phyloP scores from a whole-genome alignment of 208 protist genomes.

The Acanthamoeba culbertsoni region DNA sequence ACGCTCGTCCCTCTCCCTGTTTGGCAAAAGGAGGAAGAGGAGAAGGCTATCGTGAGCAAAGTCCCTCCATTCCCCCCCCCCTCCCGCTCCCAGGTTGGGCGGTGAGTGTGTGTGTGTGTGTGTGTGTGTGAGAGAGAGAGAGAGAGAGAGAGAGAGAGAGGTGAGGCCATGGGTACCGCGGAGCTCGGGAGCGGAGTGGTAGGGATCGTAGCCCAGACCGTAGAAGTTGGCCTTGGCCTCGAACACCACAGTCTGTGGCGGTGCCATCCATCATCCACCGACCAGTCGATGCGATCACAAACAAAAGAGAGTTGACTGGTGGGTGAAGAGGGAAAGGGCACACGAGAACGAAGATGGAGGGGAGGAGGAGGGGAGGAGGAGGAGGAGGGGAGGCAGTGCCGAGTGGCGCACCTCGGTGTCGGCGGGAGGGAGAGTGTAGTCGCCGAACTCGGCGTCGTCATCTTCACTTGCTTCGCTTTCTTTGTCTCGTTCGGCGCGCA shows the following conservation, averaged over 20 bases:
- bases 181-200: background rate
- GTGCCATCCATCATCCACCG: too few relatives aligned
- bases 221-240: conserved; percentile 48
- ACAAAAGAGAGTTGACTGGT: background rate
- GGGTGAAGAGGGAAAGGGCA: background rate
- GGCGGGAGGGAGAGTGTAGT: background rate
- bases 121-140: too few relatives aligned
- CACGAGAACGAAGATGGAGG: background rate
- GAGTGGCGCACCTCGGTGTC: conserved; percentile 41
- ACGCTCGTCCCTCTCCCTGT: background rate
- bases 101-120: background rate
- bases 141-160: too few relatives aligned
- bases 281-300: too few relatives aligned
- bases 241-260: conserved; percentile 18
- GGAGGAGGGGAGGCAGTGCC: background rate
- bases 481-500: background rate
- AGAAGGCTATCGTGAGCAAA: too few relatives aligned
- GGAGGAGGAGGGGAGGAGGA: background rate
- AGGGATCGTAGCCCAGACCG: conserved; percentile 53
- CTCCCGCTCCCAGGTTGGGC: too few relatives aligned
- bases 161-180: background rate
- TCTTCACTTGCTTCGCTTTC: background rate
- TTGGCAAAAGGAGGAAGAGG: too few relatives aligned
- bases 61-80: too few relatives aligned
- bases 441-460: background rate